Evolutionary conservation across 2,329 filamentous ascomycete genomes (phyloP), one percentile per base, ranked within the genome.

Genomic region (Xylariomycetidae sp.): DNA sequence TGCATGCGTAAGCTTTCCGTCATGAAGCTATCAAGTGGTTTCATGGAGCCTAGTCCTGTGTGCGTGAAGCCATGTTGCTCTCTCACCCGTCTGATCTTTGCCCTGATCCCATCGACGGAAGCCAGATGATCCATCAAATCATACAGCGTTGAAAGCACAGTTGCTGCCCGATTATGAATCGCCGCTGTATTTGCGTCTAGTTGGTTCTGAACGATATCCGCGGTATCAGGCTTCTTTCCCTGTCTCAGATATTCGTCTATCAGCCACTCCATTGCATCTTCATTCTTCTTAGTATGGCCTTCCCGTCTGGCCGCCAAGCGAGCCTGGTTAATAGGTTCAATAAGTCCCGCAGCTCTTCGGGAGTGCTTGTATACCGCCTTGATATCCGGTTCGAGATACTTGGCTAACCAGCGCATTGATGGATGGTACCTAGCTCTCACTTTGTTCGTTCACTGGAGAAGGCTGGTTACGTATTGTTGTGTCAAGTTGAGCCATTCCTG

Each of bases 231-330:
- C 19, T 16, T 12, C 28, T 8, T 30, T 11, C 28, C 28, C 14
- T 9, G 14, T 20, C 17, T 6, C 5, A 11, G 15, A 19, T 30
- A 30, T 9, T 30, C 28, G n/a, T 30, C 16, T 14, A 30, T 16
- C 11, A 30, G 28, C 28, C 28, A 30, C 10, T 30, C 28, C 13
- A 30, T 30, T 9, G 28, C 28, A 19, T 30, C 28, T 11, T 30
- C 16, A 17, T 30, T 14, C 1, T 5, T 10, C 2, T 16, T 17
- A 3, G 28, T 20, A 11, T 6, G 4, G 10, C 13, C 13, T 19
- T 20, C 17, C 10, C 15, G 5, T 12, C 4, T 12, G 20, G 20
- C 8, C 20, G 8, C 20, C 20, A 23, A n/a, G n/a, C 20, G 20
- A 23, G 8, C n/a, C 20, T 12, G 10, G 13, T 16, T 9, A 13